Conservation (phyloP, 306 rosid species). For the Malus sylvestris region DNA sequence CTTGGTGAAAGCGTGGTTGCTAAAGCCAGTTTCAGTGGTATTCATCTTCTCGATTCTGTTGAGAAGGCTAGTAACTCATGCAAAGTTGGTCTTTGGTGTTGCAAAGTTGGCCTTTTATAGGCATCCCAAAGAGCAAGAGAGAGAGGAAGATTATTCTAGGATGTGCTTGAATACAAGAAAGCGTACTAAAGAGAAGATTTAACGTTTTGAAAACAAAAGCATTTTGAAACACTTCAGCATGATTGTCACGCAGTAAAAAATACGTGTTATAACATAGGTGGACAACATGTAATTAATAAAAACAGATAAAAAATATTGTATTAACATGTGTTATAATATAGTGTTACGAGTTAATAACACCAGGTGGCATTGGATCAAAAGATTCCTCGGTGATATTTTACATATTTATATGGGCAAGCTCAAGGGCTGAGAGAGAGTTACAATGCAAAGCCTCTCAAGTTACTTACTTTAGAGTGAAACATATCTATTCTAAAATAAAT, state of each 20-base stretch:
- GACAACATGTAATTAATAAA: no score
- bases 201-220: conserved; percentile 6
- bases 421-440: background rate
- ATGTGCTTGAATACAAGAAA: conserved; percentile 6
- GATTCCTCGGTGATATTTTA: no score
- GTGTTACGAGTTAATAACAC: no score
- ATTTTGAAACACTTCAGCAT: background rate
- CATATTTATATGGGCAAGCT: background rate
- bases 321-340: no score
- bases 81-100: background rate
- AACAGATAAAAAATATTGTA: no score
- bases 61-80: background rate
- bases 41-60: conserved; percentile 5
- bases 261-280: no score
- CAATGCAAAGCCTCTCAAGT: background rate
- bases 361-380: no score
- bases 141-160: conserved; percentile 8
- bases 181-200: background rate
- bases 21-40: background rate
- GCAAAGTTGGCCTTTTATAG: conserved; percentile 18
- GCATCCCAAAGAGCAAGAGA: background rate
- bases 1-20: background rate
- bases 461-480: background rate
- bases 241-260: no score
- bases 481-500: background rate